Percentiles rank a stretch among this genome's conserved stretches.
Conservation (phyloP, 306 rosid genomes). For the Pyrus communis region DNA sequence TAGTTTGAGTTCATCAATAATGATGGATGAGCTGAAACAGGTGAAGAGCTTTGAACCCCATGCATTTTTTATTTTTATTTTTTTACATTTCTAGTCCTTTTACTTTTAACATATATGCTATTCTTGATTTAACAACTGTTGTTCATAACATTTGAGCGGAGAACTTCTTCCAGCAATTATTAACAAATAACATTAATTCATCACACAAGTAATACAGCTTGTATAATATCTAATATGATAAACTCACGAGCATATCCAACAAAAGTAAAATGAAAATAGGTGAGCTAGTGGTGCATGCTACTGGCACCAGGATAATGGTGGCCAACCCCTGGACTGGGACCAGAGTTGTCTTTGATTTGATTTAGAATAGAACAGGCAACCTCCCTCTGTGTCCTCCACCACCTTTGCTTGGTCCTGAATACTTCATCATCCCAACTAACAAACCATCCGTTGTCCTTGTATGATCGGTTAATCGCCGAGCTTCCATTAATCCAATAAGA, state of each 20-base stretch:
- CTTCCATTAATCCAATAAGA: slow-evolving; percentile 4
- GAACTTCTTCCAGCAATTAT: background rate
- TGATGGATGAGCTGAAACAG: too few relatives aligned
- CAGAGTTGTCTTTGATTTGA: slow-evolving; percentile 9
- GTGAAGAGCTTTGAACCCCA: too few relatives aligned
- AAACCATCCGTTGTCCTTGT: background rate
- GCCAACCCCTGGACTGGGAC: slow-evolving; percentile 36
- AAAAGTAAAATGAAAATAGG: background rate
- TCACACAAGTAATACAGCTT: background rate
- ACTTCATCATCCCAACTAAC: slow-evolving; percentile 26
- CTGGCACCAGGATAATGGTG: slow-evolving; percentile 1
- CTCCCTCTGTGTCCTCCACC: slow-evolving; percentile 33
- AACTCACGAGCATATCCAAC: background rate
- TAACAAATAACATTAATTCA: background rate
- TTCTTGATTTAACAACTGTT: too few relatives aligned
- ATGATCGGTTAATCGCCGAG: slow-evolving; percentile 14
- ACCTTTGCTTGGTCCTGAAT: slow-evolving; percentile 41
- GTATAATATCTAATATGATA: background rate
- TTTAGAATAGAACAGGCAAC: background rate
- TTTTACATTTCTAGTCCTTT: too few relatives aligned
- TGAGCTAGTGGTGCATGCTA: background rate
- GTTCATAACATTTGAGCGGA: background rate
- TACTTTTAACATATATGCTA: too few relatives aligned
- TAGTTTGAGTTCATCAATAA: too few relatives aligned
- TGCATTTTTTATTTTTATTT: too few relatives aligned